Conservation (phyloP, 164 flowering plant genomes). For the Chimonanthus praecox region DNA sequence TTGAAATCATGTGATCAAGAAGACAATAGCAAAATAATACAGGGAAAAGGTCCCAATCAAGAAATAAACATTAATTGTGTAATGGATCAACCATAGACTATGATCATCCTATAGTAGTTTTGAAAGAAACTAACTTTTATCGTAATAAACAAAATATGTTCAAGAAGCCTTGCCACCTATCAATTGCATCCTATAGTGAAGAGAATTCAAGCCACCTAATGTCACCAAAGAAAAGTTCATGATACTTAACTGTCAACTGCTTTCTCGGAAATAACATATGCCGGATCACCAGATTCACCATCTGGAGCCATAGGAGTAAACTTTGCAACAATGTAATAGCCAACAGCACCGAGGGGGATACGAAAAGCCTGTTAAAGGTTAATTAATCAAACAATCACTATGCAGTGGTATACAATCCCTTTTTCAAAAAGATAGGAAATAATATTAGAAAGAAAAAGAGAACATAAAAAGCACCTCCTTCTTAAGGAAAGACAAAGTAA, state of each 20-base stretch:
- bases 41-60: background rate
- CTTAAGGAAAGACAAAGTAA: background rate
- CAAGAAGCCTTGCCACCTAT: background rate
- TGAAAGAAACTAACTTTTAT: background rate
- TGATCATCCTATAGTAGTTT: too few species aligned
- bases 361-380: conserved; percentile 64
- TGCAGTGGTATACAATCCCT: background rate
- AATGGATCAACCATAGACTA: too few species aligned
- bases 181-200: background rate
- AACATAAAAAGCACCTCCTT: background rate
- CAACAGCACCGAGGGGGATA: conserved; percentile 93
- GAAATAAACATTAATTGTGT: too few species aligned
- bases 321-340: conserved; percentile 78
- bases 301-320: conserved; percentile 92
- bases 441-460: background rate
- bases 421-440: background rate
- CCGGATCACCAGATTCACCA: conserved; percentile 94
- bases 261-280: conserved; percentile 66
- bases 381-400: conserved; percentile 3
- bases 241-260: conserved; percentile 70
- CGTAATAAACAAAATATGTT: background rate
- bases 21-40: background rate
- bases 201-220: background rate
- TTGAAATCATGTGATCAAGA: background rate
- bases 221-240: conserved; percentile 4